Conservation (phyloP, 2,329 filamentous ascomycete species). For the Exophiala aquamarina region DNA sequence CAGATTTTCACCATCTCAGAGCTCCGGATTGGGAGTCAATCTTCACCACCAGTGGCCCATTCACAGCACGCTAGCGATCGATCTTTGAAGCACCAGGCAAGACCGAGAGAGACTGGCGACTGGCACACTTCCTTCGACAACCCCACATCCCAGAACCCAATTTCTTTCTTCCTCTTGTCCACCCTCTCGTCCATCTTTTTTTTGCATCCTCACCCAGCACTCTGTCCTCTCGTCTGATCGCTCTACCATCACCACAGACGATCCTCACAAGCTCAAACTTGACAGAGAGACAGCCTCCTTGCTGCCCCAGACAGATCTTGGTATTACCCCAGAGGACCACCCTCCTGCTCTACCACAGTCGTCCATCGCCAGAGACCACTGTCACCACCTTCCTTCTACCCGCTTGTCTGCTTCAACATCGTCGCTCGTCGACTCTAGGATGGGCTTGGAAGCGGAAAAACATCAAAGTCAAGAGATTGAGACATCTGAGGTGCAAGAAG, state of each 20-base stretch:
- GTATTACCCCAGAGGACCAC: not conserved
- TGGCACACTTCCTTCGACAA: no score
- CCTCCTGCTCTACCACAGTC: not conserved
- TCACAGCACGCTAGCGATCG: slow-evolving; percentile 1
- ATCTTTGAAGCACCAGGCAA: not conserved
- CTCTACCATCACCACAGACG: no score
- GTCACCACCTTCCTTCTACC: slow-evolving; percentile 10
- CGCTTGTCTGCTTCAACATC: not conserved
- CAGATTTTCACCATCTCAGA: not conserved
- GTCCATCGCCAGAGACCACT: slow-evolving; percentile 1
- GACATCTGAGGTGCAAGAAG: slow-evolving; percentile 45
- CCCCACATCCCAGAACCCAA: slow-evolving; percentile 15
- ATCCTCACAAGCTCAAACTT: no score
- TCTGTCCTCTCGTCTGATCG: slow-evolving; percentile 1
- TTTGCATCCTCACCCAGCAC: slow-evolving; percentile 14
- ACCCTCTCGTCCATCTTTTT: slow-evolving; percentile 13
- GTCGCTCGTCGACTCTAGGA: slow-evolving; percentile 38
- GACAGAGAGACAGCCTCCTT: slow-evolving; percentile 21
- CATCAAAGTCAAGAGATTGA: slow-evolving; percentile 46
- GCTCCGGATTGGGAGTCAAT: slow-evolving; percentile 1
- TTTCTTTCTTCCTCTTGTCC: slow-evolving; percentile 19
- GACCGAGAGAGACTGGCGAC: no score
- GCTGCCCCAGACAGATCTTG: slow-evolving; percentile 10
- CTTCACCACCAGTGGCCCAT: not conserved
- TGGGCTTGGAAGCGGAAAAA: slow-evolving; percentile 51